These are phyloP conservation scores for Eucalyptus melliodora DNA, from an alignment of 345 rosid species.

Conservation along the genomic window DNA sequence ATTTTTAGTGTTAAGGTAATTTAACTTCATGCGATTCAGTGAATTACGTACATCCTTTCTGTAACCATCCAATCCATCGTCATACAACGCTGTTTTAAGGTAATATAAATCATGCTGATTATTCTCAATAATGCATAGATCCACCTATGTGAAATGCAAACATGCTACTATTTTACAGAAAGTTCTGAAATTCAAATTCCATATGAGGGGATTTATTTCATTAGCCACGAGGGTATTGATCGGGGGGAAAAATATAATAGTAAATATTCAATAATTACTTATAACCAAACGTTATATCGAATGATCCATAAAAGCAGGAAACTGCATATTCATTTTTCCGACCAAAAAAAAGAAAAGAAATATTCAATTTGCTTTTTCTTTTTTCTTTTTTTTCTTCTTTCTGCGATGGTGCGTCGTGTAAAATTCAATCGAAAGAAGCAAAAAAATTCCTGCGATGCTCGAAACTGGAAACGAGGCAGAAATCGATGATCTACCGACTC, in stretches of 20 bases:
- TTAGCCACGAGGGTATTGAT: not conserved
- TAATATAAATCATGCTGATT: not conserved
- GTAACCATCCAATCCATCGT: not conserved
- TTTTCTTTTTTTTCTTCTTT: accelerated
- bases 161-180: not conserved
- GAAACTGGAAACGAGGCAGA: not conserved
- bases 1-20: not conserved
- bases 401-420: not conserved
- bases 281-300: not conserved
- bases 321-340: not conserved
- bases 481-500: not conserved
- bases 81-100: not conserved
- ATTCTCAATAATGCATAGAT: not conserved
- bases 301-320: not conserved
- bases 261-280: not conserved
- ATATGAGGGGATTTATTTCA: not conserved
- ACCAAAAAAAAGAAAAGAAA: not conserved
- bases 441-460: not conserved
- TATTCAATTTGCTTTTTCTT: not conserved
- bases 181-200: not conserved
- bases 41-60: not conserved
- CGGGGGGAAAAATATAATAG: accelerated
- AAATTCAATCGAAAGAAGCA: not conserved
- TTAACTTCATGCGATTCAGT: not conserved
- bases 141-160: not conserved